These are phyloP conservation scores for Trametes hirsuta DNA, from an alignment of 1,284 basidiomycete species.

Conservation along the genomic window DNA sequence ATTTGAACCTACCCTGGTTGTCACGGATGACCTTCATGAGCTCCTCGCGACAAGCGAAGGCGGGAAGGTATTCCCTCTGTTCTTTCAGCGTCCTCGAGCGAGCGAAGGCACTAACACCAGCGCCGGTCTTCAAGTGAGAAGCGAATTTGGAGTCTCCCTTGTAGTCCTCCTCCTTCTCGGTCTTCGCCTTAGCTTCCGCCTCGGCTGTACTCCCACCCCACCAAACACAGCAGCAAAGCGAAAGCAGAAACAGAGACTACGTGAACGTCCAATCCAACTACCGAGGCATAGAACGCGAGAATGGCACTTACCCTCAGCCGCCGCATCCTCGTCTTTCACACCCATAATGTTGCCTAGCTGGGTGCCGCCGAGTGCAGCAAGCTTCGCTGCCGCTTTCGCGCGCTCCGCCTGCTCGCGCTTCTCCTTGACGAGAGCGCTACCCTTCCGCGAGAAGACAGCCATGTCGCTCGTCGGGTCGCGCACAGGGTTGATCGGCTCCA, in stretches of 20 bases:
- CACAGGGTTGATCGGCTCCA: constrained; percentile 97
- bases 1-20: constrained; percentile 79
- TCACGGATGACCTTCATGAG: constrained; percentile 90
- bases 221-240: neutral
- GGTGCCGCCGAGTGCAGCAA: constrained; percentile 92
- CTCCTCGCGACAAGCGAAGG: constrained; percentile 97
- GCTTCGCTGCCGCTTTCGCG: constrained; percentile 93
- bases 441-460: constrained; percentile 96
- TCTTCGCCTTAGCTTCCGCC: constrained; percentile 52
- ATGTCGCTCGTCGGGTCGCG: constrained; percentile 93
- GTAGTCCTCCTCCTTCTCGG: constrained; percentile 59
- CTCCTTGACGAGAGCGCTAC: constrained; percentile 91
- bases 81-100: constrained; percentile 87
- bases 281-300: constrained; percentile 20
- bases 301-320: constrained; percentile 72
- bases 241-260: constrained; percentile 43
- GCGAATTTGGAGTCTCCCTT: constrained; percentile 98
- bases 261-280: constrained; percentile 76
- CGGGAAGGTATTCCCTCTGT: constrained; percentile 96
- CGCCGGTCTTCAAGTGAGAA: constrained; percentile 79
- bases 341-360: constrained; percentile 97
- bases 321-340: constrained; percentile 92
- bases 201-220: constrained; percentile 51
- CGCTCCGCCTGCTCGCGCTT: constrained; percentile 95
- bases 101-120: constrained; percentile 85